Evolutionary conservation across 805 yeast species (phyloP), one percentile per base, ranked within the genome.

Genomic region (Pichia deserticola): DNA sequence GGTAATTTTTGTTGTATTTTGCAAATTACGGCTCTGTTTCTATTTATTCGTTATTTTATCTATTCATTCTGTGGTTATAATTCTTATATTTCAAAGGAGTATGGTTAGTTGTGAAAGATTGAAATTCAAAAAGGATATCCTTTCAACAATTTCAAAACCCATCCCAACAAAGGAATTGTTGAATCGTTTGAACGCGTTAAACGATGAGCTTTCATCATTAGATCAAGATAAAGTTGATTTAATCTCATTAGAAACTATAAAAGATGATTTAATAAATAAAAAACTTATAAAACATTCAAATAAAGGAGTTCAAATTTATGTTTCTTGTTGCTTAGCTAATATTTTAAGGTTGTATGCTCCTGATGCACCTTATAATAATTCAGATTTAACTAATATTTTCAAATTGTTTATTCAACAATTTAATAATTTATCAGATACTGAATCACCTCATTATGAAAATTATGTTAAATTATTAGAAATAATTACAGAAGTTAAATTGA

Each of bases 321-420:
- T 76, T 1, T 81, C 93, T 7, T 84, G 95, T 59, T 82, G 93
- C 54, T 54, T 89, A 7, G 74, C 89, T 6, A 96, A 89, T 61
- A 71, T 90, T 9, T 65, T 89, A 40, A 72, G 96, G 51, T 64
- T 90, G 13, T 84, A 75, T 59, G 97, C 96, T 0, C 97, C 97
- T 0, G 87, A 89, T 61, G 95, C 96, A 7, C 97, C 97, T 5
- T 89, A 76, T 64, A 79, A 85, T 2, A 80, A 81, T 28, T 54
- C 69, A 1, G 82, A 84, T 55, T 70, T 89, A 37, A 70, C 80
- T 0, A 81, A 72, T 5, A 76, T 88, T 20, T 88, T 89, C 68
- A 77, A 74, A 54, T 71, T 86, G 7, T 79, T 89, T 58, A 74
- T 84, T 52, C 63, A 67, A 30, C 89, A 86, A 60, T 77, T 90